Conservation (phyloP, 345 rosid species). For the Euphorbia lathyris region DNA sequence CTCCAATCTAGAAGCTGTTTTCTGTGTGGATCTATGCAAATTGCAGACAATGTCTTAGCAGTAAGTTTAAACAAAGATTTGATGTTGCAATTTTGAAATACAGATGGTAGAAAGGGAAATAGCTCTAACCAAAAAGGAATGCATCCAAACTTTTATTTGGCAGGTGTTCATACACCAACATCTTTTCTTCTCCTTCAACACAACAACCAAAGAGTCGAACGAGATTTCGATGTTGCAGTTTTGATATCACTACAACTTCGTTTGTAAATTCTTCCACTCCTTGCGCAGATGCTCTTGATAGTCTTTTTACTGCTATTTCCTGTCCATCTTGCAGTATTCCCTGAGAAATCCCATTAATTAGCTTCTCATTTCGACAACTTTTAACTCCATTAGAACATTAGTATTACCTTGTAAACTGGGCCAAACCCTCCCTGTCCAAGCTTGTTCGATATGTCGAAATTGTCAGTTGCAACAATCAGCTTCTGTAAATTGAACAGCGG, state of each 20-base stretch:
- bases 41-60: background rate
- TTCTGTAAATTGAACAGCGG: slow-evolving; percentile 23
- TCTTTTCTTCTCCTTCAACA: slow-evolving; percentile 17
- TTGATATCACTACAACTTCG: slow-evolving; percentile 2
- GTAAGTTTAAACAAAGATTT: background rate
- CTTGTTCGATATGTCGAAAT: slow-evolving; percentile 22
- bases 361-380: background rate
- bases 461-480: slow-evolving; percentile 25
- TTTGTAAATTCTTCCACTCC: slow-evolving; percentile 37
- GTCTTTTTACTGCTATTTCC: slow-evolving; percentile 35
- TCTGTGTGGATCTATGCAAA: background rate
- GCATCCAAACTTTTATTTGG: slow-evolving; percentile 24
- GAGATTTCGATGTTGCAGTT: slow-evolving; percentile 20
- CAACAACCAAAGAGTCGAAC: slow-evolving; percentile 23
- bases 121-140: background rate
- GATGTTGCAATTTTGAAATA: background rate
- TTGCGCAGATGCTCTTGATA: slow-evolving; percentile 24
- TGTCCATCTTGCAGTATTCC: slow-evolving; percentile 5
- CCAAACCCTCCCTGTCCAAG: slow-evolving; percentile 46
- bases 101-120: background rate
- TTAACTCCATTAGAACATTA: background rate
- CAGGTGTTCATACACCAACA: slow-evolving; percentile 22
- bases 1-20: slow-evolving; percentile 14
- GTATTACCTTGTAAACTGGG: slow-evolving; percentile 35
- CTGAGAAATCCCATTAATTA: background rate